Percentiles rank a stretch among this genome's conserved stretches.
Evolutionary conservation across 2,329 filamentous ascomycete genomes (phyloP).

Genomic region (Penicillium sp.): DNA sequence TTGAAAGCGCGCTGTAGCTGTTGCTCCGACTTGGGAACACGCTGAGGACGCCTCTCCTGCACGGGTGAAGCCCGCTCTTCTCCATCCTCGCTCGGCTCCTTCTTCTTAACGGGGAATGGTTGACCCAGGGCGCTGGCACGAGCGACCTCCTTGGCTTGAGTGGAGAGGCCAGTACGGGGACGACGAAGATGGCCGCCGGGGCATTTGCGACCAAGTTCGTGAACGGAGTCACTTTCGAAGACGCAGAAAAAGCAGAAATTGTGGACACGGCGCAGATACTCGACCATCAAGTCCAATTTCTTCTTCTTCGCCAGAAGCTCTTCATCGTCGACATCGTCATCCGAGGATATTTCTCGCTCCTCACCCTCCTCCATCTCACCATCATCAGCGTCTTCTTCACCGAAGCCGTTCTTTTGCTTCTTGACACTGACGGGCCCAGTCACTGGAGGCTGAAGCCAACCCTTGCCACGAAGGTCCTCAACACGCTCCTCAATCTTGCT

Average conservation of each 20-base stretch:
- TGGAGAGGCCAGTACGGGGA: conserved; percentile 81
- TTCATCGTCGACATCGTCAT: conserved; percentile 81
- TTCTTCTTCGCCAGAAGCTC: conserved; percentile 93
- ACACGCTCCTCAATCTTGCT: conserved; percentile 84
- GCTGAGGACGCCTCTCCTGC: conserved; percentile 73
- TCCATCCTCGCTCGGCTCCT: conserved; percentile 64
- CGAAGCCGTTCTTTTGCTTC: conserved; percentile 61
- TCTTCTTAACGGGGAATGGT: conserved; percentile 81
- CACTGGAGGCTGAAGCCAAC: conserved; percentile 70
- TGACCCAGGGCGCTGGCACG: conserved; percentile 81
- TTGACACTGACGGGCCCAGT: conserved; percentile 47
- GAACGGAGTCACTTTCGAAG: conserved; percentile 95
- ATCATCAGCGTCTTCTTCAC: conserved; percentile 47
- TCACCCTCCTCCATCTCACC: conserved; percentile 79
- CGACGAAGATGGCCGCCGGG: conserved; percentile 95
- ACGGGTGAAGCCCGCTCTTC: conserved; percentile 67
- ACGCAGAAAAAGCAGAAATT: conserved; percentile 99
- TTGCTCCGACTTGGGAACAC: conserved; percentile 78
- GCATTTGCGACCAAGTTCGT: conserved; percentile 93
- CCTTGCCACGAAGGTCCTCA: conserved; percentile 75
- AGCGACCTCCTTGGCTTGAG: conserved; percentile 80
- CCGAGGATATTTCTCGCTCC: conserved; percentile 69
- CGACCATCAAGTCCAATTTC: conserved; percentile 90
- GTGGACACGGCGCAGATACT: conserved; percentile 94
- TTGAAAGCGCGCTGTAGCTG: conserved; percentile 95